Evolutionary conservation across 2,329 filamentous ascomycete genomes (phyloP).

Genomic region (Zymoseptoria passerinii): DNA sequence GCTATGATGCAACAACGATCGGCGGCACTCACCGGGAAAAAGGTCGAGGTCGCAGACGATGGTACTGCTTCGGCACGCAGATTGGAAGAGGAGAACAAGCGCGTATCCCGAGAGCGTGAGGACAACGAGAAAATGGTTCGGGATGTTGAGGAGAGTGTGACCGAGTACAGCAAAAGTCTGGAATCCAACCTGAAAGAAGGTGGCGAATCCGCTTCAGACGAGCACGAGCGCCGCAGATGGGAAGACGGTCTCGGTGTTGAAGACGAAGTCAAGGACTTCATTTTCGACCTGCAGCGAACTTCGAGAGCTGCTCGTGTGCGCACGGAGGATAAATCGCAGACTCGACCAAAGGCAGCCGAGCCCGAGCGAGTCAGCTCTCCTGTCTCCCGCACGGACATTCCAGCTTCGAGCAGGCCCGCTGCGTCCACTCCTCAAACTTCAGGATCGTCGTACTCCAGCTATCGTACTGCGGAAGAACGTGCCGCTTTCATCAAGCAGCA

Average conservation of each 20-base stretch:
- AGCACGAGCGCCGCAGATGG: slow-evolving; percentile 90
- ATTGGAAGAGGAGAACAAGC: slow-evolving; percentile 78
- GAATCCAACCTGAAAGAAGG: slow-evolving; percentile 83
- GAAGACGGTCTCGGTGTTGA: slow-evolving; percentile 94
- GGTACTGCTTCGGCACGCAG: slow-evolving; percentile 73
- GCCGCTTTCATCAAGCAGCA: slow-evolving; percentile 96
- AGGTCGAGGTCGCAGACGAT: slow-evolving; percentile 58
- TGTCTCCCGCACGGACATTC: slow-evolving; percentile 24
- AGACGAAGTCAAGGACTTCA: slow-evolving; percentile 94
- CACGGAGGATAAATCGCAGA: slow-evolving; percentile 43
- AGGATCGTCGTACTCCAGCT: slow-evolving; percentile 66
- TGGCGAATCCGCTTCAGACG: slow-evolving; percentile 62
- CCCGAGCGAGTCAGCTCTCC: slow-evolving; percentile 24
- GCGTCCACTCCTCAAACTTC: slow-evolving; percentile 39
- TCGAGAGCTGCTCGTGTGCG: slow-evolving; percentile 67
- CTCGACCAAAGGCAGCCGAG: slow-evolving; percentile 12
- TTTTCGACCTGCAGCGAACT: slow-evolving; percentile 86
- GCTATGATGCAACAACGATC: slow-evolving; percentile 98
- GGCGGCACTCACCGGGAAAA: slow-evolving; percentile 78
- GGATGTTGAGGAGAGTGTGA: slow-evolving; percentile 93
- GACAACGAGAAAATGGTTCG: slow-evolving; percentile 94
- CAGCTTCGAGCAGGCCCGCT: slow-evolving; percentile 18
- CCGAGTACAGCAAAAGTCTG: slow-evolving; percentile 74
- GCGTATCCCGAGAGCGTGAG: slow-evolving; percentile 75
- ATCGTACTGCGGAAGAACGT: slow-evolving; percentile 85